A percentile compares a stretch with the other conserved stretches of the same genome.
phyloP scores from a whole-genome alignment of 2,329 filamentous ascomycete species.

The Fusarium pilosicola region DNA sequence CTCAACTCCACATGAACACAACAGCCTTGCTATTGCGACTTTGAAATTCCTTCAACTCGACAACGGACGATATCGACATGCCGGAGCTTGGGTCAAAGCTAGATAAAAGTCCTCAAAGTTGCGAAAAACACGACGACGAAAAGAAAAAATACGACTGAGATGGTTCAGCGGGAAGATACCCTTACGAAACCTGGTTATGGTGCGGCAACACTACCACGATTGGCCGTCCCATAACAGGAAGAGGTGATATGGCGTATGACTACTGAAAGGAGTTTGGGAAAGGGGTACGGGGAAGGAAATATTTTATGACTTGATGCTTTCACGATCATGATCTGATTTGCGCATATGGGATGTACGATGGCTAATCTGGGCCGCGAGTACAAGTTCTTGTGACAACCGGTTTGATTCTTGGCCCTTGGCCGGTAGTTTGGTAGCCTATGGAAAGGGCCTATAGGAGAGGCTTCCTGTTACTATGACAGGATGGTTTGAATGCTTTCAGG shows the following conservation, averaged over 20 bases:
- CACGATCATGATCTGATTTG: slow-evolving; percentile 9
- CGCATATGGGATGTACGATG: background rate
- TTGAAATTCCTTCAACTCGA: slow-evolving; percentile 23
- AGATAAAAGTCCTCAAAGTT: background rate
- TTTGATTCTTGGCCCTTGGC: background rate
- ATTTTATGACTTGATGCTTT: slow-evolving; percentile 31
- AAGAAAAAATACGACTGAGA: background rate
- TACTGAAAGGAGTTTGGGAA: background rate
- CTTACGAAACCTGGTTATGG: background rate
- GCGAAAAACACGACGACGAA: background rate
- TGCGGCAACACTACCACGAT: background rate
- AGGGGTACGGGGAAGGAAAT: background rate
- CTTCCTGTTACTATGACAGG: background rate
- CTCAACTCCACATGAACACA: background rate
- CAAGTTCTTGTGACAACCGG: background rate
- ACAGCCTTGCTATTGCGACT: background rate
- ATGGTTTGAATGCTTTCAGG: no score
- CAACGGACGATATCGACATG: background rate
- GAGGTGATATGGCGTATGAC: background rate
- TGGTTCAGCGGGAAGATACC: background rate
- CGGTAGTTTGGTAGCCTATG: background rate
- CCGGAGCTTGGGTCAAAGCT: background rate
- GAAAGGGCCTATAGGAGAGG: background rate
- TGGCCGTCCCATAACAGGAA: background rate
- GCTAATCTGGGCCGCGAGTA: background rate